A percentile compares a stretch with the other conserved stretches of the same genome.
Conservation (phyloP, 2,329 filamentous ascomycete genomes). For the Cercospora sp. region DNA sequence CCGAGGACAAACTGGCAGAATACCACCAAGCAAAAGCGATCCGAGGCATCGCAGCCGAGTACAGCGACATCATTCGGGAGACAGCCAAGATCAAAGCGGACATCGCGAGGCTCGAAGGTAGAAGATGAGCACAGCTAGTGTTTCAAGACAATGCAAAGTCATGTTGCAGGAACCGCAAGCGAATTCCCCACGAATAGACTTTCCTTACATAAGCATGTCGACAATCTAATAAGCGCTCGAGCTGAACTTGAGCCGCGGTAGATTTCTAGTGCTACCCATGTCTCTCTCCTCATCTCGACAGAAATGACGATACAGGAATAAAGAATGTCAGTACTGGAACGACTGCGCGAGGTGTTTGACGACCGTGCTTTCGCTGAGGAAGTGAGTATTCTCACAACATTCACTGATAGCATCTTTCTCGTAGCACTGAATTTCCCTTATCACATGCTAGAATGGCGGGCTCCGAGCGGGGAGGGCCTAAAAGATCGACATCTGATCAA, state of each 20-base stretch:
- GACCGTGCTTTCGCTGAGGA: slow-evolving; percentile 20
- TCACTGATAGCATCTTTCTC: not conserved
- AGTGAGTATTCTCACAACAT: not conserved
- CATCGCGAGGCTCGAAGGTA: slow-evolving; percentile 35
- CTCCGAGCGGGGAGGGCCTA: not conserved
- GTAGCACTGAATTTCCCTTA: not conserved
- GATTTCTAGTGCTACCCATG: not conserved
- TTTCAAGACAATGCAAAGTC: not conserved
- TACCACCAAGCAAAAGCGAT: slow-evolving; percentile 43
- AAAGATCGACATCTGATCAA: not conserved
- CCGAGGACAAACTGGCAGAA: slow-evolving; percentile 39
- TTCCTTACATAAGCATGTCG: slow-evolving; percentile 5
- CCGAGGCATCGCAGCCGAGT: slow-evolving; percentile 44
- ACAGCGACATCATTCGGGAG: slow-evolving; percentile 36
- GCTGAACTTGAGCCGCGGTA: slow-evolving; percentile 11
- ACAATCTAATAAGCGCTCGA: not conserved
- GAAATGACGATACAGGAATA: slow-evolving; percentile 4
- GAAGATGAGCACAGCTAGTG: slow-evolving; percentile 1
- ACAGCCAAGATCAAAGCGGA: slow-evolving; percentile 37
- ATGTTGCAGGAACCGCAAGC: not conserved
- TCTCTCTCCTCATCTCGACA: not conserved
- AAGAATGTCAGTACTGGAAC: slow-evolving; percentile 15
- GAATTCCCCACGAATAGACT: not conserved
- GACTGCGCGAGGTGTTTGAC: slow-evolving; percentile 20
- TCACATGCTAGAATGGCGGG: not conserved